phyloP scores from a whole-genome alignment of 768 basidiomycete genomes.

The Agaricus bisporus region DNA sequence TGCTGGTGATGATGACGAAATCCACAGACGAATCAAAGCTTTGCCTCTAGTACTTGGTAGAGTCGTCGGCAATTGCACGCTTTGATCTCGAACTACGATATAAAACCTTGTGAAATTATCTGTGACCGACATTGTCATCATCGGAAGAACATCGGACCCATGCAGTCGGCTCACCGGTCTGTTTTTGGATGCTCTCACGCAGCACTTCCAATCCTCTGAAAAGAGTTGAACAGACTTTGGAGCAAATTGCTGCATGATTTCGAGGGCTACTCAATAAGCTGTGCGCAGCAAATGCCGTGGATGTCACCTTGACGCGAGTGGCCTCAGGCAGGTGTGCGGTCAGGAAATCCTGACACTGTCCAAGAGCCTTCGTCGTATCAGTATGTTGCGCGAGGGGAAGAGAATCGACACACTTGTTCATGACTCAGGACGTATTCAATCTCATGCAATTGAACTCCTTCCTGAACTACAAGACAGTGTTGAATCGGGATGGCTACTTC shows the following conservation, averaged over 20 bases:
- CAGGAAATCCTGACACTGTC: conserved; percentile 70
- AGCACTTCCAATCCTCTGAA: conserved; percentile 62
- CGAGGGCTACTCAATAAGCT: conserved; percentile 33
- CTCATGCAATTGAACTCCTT: conserved; percentile 48
- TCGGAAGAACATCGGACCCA: background rate
- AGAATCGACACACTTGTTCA: conserved; percentile 54
- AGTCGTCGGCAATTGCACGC: conserved; percentile 16
- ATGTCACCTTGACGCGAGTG: conserved; percentile 49
- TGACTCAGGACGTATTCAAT: conserved; percentile 66
- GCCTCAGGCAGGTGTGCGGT: conserved; percentile 45
- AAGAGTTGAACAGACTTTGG: conserved; percentile 51
- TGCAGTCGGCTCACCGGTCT: conserved; percentile 30
- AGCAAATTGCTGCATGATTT: conserved; percentile 70
- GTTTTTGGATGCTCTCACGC: conserved; percentile 58
- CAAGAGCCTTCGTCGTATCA: conserved; percentile 49
- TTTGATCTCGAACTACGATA: conserved; percentile 37
- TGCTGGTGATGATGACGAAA: conserved; percentile 10
- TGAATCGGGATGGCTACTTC: conserved; percentile 53
- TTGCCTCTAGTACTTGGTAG: conserved; percentile 15
- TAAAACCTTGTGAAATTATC: conserved; percentile 71
- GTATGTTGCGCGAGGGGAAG: background rate
- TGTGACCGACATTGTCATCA: conserved; percentile 20
- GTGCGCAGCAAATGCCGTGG: conserved; percentile 69
- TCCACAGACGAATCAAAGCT: conserved; percentile 27
- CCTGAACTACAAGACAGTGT: conserved; percentile 63